These are phyloP conservation scores for Fusarium chlamydosporum DNA, from an alignment of 2,329 filamentous ascomycete genomes.

Conservation along the genomic window DNA sequence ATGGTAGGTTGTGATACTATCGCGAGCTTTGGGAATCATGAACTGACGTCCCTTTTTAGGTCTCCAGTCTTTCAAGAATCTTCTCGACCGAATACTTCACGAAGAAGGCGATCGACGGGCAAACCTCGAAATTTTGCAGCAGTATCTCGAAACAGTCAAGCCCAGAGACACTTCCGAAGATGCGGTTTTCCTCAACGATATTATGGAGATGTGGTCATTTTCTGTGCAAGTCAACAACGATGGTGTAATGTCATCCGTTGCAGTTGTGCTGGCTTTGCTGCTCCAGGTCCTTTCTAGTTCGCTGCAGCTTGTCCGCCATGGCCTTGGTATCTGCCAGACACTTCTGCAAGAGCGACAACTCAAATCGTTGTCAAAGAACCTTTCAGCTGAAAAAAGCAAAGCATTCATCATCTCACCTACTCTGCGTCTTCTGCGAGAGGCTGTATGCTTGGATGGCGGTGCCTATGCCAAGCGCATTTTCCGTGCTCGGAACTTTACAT, in stretches of 20 bases:
- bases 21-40: background rate
- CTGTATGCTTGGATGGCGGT: slow-evolving; percentile 89
- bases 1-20: slow-evolving; percentile 63
- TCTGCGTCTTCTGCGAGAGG: slow-evolving; percentile 85
- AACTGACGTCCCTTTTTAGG: slow-evolving; percentile 57
- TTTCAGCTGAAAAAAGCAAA: slow-evolving; percentile 85
- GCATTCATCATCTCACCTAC: slow-evolving; percentile 92
- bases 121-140: slow-evolving; percentile 72
- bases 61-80: slow-evolving; percentile 76
- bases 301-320: slow-evolving; percentile 81
- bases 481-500: slow-evolving; percentile 80
- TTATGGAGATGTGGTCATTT: slow-evolving; percentile 91
- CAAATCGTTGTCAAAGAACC: slow-evolving; percentile 82
- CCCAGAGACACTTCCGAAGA: slow-evolving; percentile 62
- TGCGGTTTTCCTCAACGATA: slow-evolving; percentile 77
- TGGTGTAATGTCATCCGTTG: slow-evolving; percentile 82
- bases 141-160: slow-evolving; percentile 74
- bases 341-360: slow-evolving; percentile 85
- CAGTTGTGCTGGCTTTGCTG: slow-evolving; percentile 84
- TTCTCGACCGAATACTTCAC: slow-evolving; percentile 76
- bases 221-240: slow-evolving; percentile 85
- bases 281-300: slow-evolving; percentile 82
- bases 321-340: slow-evolving; percentile 83
- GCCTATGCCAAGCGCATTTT: slow-evolving; percentile 83
- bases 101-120: slow-evolving; percentile 59